phyloP scores from a whole-genome alignment of 257 asterid genomes.

The Forsythia viridissima region DNA sequence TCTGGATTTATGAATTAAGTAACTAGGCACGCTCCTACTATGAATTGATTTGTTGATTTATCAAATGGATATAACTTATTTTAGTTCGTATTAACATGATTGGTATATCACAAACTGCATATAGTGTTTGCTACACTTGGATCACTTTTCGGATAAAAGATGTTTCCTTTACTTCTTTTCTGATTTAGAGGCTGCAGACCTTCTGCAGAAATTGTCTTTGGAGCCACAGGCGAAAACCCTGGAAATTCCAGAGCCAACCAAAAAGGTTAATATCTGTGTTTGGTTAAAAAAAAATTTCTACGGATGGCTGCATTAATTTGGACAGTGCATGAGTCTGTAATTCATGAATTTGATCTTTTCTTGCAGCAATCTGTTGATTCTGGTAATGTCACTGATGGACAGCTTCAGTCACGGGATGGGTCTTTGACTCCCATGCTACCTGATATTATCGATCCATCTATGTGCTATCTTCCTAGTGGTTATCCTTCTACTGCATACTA shows the following conservation, averaged over 20 bases:
- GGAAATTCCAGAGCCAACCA: constrained; percentile 49
- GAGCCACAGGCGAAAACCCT: constrained; percentile 51
- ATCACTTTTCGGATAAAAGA: background rate
- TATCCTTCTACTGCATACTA: constrained; percentile 48
- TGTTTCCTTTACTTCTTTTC: constrained; percentile 48
- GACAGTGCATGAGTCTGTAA: background rate
- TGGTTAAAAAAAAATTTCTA: background rate
- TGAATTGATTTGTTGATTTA: background rate
- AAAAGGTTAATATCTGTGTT: constrained; percentile 36
- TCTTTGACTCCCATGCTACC: constrained; percentile 47
- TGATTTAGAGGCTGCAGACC: constrained; percentile 54
- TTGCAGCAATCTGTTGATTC: constrained; percentile 49
- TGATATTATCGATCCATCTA: constrained; percentile 49
- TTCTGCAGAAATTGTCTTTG: constrained; percentile 65
- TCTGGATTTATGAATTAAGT: background rate
- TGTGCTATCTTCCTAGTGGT: constrained; percentile 48
- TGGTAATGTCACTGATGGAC: constrained; percentile 31
- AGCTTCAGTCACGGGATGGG: constrained; percentile 37
- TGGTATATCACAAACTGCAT: background rate
- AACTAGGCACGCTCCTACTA: background rate
- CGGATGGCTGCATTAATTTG: background rate
- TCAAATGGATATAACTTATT: background rate
- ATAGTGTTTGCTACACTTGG: background rate
- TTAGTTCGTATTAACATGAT: background rate
- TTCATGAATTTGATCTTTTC: background rate